These are phyloP conservation scores for Cladophialophora carrionii DNA, from an alignment of 2,329 filamentous ascomycete species.

Conservation along the genomic window DNA sequence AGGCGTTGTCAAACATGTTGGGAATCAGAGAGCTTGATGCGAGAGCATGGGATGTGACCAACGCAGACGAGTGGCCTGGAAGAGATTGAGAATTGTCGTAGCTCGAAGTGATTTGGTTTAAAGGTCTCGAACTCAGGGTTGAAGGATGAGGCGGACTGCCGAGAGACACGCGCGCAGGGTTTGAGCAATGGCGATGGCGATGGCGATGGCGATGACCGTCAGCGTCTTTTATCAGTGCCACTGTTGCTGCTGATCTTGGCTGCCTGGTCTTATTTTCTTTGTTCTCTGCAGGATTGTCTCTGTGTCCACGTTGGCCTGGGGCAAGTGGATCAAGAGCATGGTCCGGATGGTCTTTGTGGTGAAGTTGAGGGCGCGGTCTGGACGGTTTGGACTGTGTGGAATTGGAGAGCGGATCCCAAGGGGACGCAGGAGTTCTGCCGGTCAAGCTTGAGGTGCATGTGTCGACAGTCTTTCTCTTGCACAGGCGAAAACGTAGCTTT, in stretches of 20 bases:
- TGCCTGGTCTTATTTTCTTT: neutral
- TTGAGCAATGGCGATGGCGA: constrained; percentile 1
- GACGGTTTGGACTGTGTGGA: neutral
- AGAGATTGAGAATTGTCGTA: neutral
- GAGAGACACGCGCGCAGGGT: constrained; percentile 2
- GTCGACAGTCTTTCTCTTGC: constrained; percentile 24
- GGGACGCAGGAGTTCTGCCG: constrained; percentile 23
- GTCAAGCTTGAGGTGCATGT: constrained; percentile 2
- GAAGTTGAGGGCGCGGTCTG: constrained; percentile 1
- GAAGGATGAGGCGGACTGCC: neutral
- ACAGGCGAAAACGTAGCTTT: constrained; percentile 27
- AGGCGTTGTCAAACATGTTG: neutral
- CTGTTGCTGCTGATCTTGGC: neutral
- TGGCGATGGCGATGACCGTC: neutral
- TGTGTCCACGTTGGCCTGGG: neutral
- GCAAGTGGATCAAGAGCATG: neutral
- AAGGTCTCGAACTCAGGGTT: neutral
- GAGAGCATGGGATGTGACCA: constrained; percentile 9
- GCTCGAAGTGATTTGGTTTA: neutral
- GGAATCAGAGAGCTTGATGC: constrained; percentile 29
- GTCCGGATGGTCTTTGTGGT: neutral
- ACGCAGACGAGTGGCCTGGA: neutral
- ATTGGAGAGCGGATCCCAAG: constrained; percentile 29
- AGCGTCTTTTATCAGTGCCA: neutral
- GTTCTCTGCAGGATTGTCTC: neutral